Percentiles rank a stretch among this genome's conserved stretches.
phyloP scores from a whole-genome alignment of 768 basidiomycete species.

The Mycena vulgaris region DNA sequence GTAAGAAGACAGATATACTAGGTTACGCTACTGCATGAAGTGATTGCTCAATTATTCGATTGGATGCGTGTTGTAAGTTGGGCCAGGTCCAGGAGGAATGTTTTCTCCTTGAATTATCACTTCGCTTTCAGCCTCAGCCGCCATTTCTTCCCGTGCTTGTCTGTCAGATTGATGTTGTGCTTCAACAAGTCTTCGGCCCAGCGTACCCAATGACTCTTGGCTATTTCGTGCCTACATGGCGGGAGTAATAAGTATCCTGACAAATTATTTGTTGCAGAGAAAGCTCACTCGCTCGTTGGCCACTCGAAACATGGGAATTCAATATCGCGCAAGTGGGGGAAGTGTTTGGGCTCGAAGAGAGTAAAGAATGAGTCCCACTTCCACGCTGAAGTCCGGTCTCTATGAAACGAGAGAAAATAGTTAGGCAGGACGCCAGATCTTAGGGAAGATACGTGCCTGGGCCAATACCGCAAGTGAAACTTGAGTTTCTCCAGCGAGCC shows the following conservation, averaged over 20 bases:
- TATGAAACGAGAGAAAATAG: background rate
- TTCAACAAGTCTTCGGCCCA: slow-evolving; percentile 24
- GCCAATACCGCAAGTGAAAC: background rate
- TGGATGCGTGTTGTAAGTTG: no score
- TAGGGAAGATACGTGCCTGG: background rate
- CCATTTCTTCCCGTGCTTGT: slow-evolving; percentile 33
- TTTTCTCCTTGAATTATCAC: background rate
- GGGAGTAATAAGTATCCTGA: no score
- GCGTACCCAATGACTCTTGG: slow-evolving; percentile 33
- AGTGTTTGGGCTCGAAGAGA: background rate
- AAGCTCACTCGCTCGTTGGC: slow-evolving; percentile 31
- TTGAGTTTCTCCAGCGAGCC: slow-evolving; percentile 6
- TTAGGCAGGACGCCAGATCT: background rate
- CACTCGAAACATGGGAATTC: background rate
- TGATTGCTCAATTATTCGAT: no score
- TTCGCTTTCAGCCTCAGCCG: slow-evolving; percentile 17
- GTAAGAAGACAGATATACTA: no score
- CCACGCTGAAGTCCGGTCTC: background rate
- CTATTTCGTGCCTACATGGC: slow-evolving; percentile 26
- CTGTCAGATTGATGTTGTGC: slow-evolving; percentile 12
- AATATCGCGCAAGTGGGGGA: slow-evolving; percentile 28
- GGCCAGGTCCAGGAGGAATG: no score
- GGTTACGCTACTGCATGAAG: no score
- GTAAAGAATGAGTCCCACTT: slow-evolving; percentile 18
- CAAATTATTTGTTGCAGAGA: background rate